These are phyloP conservation scores for Bipolaris bicolor DNA, from an alignment of 2,329 filamentous ascomycete species.

Conservation along the genomic window DNA sequence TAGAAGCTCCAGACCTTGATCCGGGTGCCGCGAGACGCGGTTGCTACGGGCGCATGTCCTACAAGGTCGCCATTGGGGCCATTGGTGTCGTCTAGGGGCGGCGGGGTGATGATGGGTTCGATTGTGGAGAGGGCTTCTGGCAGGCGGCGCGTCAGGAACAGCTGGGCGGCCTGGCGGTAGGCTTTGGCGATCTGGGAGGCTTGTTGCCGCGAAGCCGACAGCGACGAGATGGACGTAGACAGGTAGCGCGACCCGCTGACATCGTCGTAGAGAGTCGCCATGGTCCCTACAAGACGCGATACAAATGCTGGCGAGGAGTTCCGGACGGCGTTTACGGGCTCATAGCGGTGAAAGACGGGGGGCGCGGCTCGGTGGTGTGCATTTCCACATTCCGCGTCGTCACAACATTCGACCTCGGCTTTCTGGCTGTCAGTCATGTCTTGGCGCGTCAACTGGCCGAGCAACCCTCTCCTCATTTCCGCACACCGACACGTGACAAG, in stretches of 20 bases:
- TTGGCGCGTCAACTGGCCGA: constrained; percentile 23
- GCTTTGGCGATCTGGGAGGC: constrained; percentile 83
- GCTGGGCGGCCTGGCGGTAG: constrained; percentile 90
- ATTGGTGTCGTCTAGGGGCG: constrained; percentile 37
- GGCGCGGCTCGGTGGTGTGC: constrained; percentile 15
- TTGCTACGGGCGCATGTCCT: constrained; percentile 72
- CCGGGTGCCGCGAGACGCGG: constrained; percentile 78
- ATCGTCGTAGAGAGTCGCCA: constrained; percentile 58
- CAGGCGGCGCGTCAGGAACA: constrained; percentile 92
- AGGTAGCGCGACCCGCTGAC: constrained; percentile 63
- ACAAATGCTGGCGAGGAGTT: not conserved
- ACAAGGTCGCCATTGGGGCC: constrained; percentile 31
- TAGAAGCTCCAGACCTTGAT: constrained; percentile 99
- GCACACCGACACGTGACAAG: constrained; percentile 2
- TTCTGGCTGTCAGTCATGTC: constrained; percentile 15
- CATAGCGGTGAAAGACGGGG: constrained; percentile 18
- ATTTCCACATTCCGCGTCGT: constrained; percentile 23
- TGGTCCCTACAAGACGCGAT: constrained; percentile 19
- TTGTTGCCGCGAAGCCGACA: constrained; percentile 69
- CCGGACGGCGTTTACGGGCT: constrained; percentile 9
- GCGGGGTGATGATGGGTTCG: constrained; percentile 76
- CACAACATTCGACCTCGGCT: constrained; percentile 23
- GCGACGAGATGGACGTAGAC: constrained; percentile 72
- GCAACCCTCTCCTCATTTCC: constrained; percentile 5
- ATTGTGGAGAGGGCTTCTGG: constrained; percentile 88